phyloP scores from a whole-genome alignment of 306 rosid genomes.

The Glycine tomentella region DNA sequence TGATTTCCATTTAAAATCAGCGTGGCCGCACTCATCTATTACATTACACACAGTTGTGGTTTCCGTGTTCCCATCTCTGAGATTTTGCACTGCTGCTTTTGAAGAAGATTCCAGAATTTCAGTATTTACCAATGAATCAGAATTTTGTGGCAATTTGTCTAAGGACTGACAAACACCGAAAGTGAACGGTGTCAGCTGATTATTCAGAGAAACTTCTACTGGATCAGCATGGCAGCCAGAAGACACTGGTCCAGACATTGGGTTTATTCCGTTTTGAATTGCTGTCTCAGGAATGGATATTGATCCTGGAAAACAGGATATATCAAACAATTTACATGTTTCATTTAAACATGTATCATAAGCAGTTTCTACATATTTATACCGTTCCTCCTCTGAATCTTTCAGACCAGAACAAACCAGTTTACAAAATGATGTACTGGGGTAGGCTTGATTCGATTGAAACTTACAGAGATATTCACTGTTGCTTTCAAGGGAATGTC shows the following conservation, averaged over 20 bases:
- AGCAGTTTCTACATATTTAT: slow-evolving; percentile 54
- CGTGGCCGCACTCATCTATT: slow-evolving; percentile 71
- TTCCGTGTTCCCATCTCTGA: slow-evolving; percentile 55
- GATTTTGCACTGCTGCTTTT: slow-evolving; percentile 52
- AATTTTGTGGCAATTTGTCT: slow-evolving; percentile 36
- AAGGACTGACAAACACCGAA: slow-evolving; percentile 32
- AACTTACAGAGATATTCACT: slow-evolving; percentile 39
- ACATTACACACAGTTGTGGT: slow-evolving; percentile 47
- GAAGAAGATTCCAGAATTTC: slow-evolving; percentile 55
- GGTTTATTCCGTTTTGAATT: slow-evolving; percentile 52
- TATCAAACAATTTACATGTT: slow-evolving; percentile 54
- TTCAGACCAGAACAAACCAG: slow-evolving; percentile 50
- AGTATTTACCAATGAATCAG: slow-evolving; percentile 47
- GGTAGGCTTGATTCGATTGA: slow-evolving; percentile 45
- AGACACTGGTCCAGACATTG: slow-evolving; percentile 53
- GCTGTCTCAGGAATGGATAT: slow-evolving; percentile 69
- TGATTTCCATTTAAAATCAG: slow-evolving; percentile 50
- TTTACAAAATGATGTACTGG: slow-evolving; percentile 43
- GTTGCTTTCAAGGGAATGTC: slow-evolving; percentile 48
- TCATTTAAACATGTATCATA: slow-evolving; percentile 50
- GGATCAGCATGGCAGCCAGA: slow-evolving; percentile 48
- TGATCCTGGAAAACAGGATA: slow-evolving; percentile 71
- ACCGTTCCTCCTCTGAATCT: slow-evolving; percentile 42
- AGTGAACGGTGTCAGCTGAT: slow-evolving; percentile 47
- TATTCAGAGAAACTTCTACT: slow-evolving; percentile 51